These are phyloP conservation scores for Puccinia polysora DNA, from an alignment of 1,284 basidiomycete species.

Conservation along the genomic window DNA sequence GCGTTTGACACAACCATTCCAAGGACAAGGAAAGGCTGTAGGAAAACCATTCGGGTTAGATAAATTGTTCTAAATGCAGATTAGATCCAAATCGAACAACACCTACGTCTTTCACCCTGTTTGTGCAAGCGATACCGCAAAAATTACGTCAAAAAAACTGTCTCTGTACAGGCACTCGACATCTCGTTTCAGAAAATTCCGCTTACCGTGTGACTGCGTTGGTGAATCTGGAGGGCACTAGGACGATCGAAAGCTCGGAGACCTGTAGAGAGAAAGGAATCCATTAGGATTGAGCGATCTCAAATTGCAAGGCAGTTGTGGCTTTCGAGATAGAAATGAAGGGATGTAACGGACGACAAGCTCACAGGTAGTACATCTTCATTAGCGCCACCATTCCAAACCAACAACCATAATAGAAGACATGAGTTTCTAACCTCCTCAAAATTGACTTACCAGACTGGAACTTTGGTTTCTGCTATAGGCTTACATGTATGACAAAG, in stretches of 20 bases:
- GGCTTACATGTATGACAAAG: conserved; percentile 41
- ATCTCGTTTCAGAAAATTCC: background rate
- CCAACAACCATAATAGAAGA: background rate
- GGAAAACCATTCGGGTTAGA: background rate
- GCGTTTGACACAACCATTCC: conserved; percentile 42
- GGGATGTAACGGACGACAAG: background rate
- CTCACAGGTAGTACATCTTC: conserved; percentile 41
- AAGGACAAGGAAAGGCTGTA: conserved; percentile 42
- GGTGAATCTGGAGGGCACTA: conserved; percentile 40
- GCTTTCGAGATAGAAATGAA: background rate
- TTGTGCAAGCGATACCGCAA: too few relatives aligned
- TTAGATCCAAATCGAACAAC: background rate
- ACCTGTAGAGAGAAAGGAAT: conserved; percentile 6
- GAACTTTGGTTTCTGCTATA: background rate
- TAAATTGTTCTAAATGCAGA: background rate
- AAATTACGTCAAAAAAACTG: background rate
- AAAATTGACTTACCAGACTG: too few relatives aligned
- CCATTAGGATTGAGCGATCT: background rate
- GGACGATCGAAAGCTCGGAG: conserved; percentile 37
- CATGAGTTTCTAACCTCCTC: background rate
- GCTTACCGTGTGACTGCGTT: conserved; percentile 40
- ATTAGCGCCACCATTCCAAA: background rate
- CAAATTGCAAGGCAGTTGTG: too few relatives aligned
- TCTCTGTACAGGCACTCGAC: background rate
- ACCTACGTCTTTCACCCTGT: conserved; percentile 42